Evolutionary conservation across 2,329 filamentous ascomycete species (phyloP).

Genomic region (Aureobasidium mangrovei): DNA sequence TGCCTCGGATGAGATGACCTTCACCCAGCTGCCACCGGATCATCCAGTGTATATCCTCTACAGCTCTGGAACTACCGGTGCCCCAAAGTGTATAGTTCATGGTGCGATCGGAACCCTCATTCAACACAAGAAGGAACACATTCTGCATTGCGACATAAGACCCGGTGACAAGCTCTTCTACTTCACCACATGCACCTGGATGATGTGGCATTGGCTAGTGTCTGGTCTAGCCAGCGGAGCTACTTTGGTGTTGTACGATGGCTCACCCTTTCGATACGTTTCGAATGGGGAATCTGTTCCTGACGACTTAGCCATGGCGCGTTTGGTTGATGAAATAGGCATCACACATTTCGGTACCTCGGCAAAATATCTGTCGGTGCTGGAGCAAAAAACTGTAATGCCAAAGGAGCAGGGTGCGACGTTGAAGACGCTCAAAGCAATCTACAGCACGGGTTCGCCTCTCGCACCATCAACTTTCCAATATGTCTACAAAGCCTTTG

Average conservation of each 20-base stretch:
- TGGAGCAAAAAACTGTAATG: conserved; percentile 67
- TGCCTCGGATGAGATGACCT: conserved; percentile 32
- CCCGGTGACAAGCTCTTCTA: conserved; percentile 72
- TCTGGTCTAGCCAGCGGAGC: conserved; percentile 75
- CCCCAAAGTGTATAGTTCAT: conserved; percentile 91
- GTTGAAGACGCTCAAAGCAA: conserved; percentile 56
- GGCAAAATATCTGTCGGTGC: conserved; percentile 82
- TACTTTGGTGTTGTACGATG: conserved; percentile 82
- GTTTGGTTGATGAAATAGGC: conserved; percentile 66
- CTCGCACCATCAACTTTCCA: conserved; percentile 86
- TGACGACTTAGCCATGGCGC: conserved; percentile 72
- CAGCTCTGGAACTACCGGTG: conserved; percentile 78
- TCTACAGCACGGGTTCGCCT: conserved; percentile 91
- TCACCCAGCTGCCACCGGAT: conserved; percentile 71
- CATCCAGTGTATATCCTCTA: conserved; percentile 93
- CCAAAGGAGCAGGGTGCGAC: conserved; percentile 52
- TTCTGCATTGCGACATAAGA: conserved; percentile 73
- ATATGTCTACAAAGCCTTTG: conserved; percentile 81
- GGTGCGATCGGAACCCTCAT: conserved; percentile 81
- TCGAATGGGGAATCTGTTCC: conserved; percentile 45
- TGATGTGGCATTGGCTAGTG: conserved; percentile 99
- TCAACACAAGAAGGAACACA: conserved; percentile 95
- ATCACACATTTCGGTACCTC: conserved; percentile 95
- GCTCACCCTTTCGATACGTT: conserved; percentile 66
- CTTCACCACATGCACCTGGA: conserved; percentile 93